phyloP scores from a whole-genome alignment of 768 basidiomycete species.

The Leccinellum albellum region DNA sequence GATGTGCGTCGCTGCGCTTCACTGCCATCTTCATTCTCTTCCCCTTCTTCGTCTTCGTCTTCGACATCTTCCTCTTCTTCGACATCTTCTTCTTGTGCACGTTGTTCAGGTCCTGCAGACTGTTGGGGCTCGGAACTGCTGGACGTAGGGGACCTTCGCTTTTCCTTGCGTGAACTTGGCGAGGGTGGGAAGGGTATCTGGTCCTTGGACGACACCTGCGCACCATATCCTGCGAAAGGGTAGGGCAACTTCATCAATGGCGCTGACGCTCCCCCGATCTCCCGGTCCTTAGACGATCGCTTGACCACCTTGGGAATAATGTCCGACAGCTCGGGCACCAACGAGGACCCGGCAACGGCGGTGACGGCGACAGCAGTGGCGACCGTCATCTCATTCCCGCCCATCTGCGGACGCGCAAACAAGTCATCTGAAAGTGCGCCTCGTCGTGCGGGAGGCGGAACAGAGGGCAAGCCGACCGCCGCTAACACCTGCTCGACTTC shows the following conservation, averaged over 20 bases:
- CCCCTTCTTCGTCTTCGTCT: slow-evolving; percentile 40
- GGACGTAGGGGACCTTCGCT: slow-evolving; percentile 27
- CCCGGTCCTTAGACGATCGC: slow-evolving; percentile 45
- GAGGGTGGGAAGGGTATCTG: slow-evolving; percentile 78
- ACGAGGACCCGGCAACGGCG: slow-evolving; percentile 9
- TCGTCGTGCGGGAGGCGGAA: slow-evolving; percentile 52
- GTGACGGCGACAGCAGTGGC: background rate
- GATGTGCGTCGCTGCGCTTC: slow-evolving; percentile 65
- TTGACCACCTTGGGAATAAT: slow-evolving; percentile 48
- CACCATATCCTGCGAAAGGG: slow-evolving; percentile 62
- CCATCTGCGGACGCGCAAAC: slow-evolving; percentile 49
- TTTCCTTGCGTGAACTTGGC: slow-evolving; percentile 41
- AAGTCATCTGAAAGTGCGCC: slow-evolving; percentile 61
- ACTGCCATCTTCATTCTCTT: slow-evolving; percentile 37
- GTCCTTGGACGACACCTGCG: slow-evolving; percentile 58
- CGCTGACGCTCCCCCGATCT: slow-evolving; percentile 34
- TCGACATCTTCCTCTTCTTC: slow-evolving; percentile 30
- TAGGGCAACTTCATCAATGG: slow-evolving; percentile 60
- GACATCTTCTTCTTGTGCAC: slow-evolving; percentile 20
- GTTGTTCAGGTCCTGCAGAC: slow-evolving; percentile 27
- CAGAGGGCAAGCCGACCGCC: slow-evolving; percentile 48
- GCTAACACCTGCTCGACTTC: slow-evolving; percentile 57
- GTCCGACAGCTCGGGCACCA: slow-evolving; percentile 31
- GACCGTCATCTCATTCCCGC: slow-evolving; percentile 5
- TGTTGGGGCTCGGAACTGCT: slow-evolving; percentile 30